Evolutionary conservation across 2,329 filamentous ascomycete species (phyloP).

Genomic region (Cadophora sp.): DNA sequence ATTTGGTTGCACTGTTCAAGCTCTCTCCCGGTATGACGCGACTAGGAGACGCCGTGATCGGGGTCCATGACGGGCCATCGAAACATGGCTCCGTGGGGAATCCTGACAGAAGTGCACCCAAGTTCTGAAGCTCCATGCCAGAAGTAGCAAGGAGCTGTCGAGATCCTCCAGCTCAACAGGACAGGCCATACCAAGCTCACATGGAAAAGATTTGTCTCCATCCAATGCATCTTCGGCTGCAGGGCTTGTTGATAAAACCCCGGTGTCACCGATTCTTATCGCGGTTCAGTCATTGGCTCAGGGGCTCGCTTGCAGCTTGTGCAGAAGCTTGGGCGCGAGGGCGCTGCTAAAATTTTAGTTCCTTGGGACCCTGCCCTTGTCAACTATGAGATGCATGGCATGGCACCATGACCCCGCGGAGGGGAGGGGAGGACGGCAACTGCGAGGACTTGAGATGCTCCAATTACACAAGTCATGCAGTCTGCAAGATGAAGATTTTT

Average conservation of each 20-base stretch:
- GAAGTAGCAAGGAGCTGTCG: conserved; percentile 1
- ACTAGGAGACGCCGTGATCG: conserved; percentile 18
- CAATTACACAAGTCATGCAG: not conserved
- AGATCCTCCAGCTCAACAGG: not conserved
- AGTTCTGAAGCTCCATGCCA: not conserved
- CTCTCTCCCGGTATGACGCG: conserved; percentile 14
- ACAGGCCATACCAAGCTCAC: conserved; percentile 3
- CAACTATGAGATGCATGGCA: not conserved
- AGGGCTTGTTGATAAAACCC: conserved; percentile 34
- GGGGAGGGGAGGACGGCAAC: not conserved
- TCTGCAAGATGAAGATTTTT: conserved; percentile 6
- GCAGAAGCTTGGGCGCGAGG: not conserved
- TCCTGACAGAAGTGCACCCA: conserved; percentile 4
- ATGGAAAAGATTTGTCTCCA: conserved; percentile 21
- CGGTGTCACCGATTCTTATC: conserved; percentile 41
- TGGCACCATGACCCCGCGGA: conserved; percentile 24
- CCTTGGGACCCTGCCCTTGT: conserved; percentile 1
- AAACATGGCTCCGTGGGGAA: conserved; percentile 1
- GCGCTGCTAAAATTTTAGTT: conserved; percentile 9
- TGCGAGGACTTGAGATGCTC: conserved; percentile 1
- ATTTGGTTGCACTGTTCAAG: conserved; percentile 4
- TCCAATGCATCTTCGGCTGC: not conserved
- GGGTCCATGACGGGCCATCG: conserved; percentile 5
- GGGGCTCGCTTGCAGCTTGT: conserved; percentile 13
- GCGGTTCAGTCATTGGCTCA: conserved; percentile 29